Base-by-base conservation (phyloP, 441 rosid genomes). In the Pelargonium fulgidum region DNA sequence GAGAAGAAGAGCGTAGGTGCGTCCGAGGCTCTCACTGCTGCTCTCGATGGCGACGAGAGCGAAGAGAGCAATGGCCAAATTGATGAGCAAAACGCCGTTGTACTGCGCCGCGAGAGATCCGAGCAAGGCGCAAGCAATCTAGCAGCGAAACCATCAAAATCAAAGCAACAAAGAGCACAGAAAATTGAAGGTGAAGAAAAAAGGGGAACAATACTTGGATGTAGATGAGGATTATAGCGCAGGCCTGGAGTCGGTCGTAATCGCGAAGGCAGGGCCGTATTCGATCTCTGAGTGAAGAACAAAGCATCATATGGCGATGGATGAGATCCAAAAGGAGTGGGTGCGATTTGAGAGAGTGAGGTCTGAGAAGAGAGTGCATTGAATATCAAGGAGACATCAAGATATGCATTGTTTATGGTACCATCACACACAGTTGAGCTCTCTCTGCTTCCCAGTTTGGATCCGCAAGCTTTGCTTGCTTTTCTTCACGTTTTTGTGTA, bases 11-110 rank as follows among this genome's bases (percentile, higher is more conserved):
- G 95, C 97, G 72, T 94, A 92, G 72, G 97, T 87, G 3, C 99
- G 88, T 14, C 89, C 91, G 22, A 94, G 84, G 56, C 85, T 84
- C 83, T 90, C 94, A 76, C 92, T 87, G 84, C 88, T 90, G 68
- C 97, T 94, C 77, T 86, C 93, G 65, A 94, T 89, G 8, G 96
- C 97, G 1, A 92, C 94, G 65, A 92, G 83, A 1, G 98, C 98
- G 72, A 92, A 92, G 77, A 94, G 79, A 4, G 96, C 90, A 16
- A 92, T 87, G 59, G 76, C 87, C 69, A 94, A 78, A 79, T 92
- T 86, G 3, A 90, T 80, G 7, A 94, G 75, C 81, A 85, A 71
- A 2, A 87, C 97, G 19, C 98, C 97, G 62, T 86, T 92, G 85
- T 86, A 92, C 77, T 85, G 81, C 52, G 95, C 95, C 4, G 93